phyloP scores from a whole-genome alignment of 352 stramenopile species.

The Phytophthora pistaciae region DNA sequence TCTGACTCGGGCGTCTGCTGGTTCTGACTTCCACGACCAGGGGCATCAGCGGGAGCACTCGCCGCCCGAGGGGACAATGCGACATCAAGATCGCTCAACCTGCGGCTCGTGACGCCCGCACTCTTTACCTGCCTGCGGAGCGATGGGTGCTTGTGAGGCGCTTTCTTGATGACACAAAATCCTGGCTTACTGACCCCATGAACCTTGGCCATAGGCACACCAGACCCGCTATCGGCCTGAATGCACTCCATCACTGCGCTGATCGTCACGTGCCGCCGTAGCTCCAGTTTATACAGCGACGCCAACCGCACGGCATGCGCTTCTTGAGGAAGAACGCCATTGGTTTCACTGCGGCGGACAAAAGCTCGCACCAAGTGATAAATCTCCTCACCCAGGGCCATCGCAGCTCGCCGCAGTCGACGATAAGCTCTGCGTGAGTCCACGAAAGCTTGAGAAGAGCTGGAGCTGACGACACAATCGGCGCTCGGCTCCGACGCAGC shows the following conservation, averaged over 20 bases:
- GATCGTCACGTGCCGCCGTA: constrained; percentile 66
- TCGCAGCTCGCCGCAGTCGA: constrained; percentile 42
- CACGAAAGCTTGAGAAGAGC: constrained; percentile 8
- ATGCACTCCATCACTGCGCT: constrained; percentile 52
- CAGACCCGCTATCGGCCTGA: constrained; percentile 3
- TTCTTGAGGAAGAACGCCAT: constrained; percentile 50
- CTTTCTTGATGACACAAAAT: constrained; percentile 12
- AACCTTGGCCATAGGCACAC: neutral
- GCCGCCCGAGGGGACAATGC: constrained; percentile 11
- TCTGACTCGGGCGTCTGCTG: constrained; percentile 29
- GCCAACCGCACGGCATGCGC: constrained; percentile 59
- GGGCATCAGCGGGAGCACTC: constrained; percentile 16
- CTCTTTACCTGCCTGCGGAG: constrained; percentile 21
- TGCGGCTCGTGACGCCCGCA: constrained; percentile 12
- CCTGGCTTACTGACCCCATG: neutral
- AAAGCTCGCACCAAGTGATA: constrained; percentile 51
- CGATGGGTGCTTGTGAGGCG: neutral
- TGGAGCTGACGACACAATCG: constrained; percentile 14
- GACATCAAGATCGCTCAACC: neutral
- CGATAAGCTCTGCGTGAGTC: constrained; percentile 45
- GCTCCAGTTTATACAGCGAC: constrained; percentile 70
- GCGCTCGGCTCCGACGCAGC: constrained; percentile 28
- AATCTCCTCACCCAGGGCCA: constrained; percentile 53
- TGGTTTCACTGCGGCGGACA: constrained; percentile 52
- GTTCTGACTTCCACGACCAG: constrained; percentile 7